phyloP scores from a whole-genome alignment of 768 basidiomycete genomes.

The Amanita exitialis region DNA sequence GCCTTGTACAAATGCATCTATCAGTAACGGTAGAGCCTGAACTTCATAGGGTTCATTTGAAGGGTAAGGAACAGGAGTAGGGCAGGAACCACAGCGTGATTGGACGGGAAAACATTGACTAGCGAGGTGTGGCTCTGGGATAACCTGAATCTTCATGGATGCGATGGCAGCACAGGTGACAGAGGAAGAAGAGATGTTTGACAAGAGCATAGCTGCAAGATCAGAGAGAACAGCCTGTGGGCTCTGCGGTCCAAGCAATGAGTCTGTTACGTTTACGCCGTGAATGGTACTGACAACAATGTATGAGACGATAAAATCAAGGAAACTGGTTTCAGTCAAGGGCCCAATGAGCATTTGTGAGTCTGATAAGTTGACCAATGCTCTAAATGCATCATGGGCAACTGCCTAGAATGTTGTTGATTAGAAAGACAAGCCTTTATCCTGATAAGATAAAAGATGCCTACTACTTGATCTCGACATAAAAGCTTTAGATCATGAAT shows the following conservation, averaged over 20 bases:
- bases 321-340: slow-evolving; percentile 63
- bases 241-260: slow-evolving; percentile 40
- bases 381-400: slow-evolving; percentile 92
- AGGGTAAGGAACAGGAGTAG: slow-evolving; percentile 66
- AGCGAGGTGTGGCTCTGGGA: slow-evolving; percentile 36
- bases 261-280: slow-evolving; percentile 1
- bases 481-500: slow-evolving; percentile 78
- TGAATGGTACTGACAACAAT: slow-evolving; percentile 56
- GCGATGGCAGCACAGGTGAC: slow-evolving; percentile 56
- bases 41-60: slow-evolving; percentile 39
- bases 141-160: slow-evolving; percentile 53
- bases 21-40: slow-evolving; percentile 66
- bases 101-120: slow-evolving; percentile 61
- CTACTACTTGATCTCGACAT: slow-evolving; percentile 81
- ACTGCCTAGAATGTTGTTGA: slow-evolving; percentile 42
- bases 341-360: slow-evolving; percentile 55
- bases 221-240: slow-evolving; percentile 88
- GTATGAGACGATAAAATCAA: slow-evolving; percentile 80
- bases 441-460: slow-evolving; percentile 10
- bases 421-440: slow-evolving; percentile 9
- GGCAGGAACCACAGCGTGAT: slow-evolving; percentile 73
- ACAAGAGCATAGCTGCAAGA: slow-evolving; percentile 93
- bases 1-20: slow-evolving; percentile 83
- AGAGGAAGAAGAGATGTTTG: slow-evolving; percentile 81
- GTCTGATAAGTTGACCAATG: slow-evolving; percentile 89